phyloP scores from a whole-genome alignment of 2,329 filamentous ascomycete genomes.

The Fusarium transvaalense region DNA sequence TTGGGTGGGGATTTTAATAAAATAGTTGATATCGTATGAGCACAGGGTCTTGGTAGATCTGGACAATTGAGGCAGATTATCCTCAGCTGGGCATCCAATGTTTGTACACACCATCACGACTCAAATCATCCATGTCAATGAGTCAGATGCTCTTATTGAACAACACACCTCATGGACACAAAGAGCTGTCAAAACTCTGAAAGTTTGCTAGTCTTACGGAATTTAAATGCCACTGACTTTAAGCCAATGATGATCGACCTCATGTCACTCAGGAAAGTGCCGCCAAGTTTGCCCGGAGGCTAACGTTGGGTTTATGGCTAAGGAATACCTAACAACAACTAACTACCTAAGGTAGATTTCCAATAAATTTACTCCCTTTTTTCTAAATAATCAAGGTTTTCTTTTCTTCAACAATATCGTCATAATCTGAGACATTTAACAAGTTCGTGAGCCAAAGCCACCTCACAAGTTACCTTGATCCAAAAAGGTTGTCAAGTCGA shows the following conservation, averaged over 20 bases:
- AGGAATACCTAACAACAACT: too few relatives aligned
- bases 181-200: neutral
- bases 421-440: conserved; percentile 4
- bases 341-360: neutral
- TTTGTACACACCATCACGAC: neutral
- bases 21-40: neutral
- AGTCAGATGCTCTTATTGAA: neutral
- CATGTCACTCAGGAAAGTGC: neutral
- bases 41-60: neutral
- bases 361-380: neutral
- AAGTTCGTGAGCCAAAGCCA: neutral
- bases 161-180: neutral
- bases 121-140: neutral
- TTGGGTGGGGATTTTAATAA: neutral
- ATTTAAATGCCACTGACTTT: neutral
- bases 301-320: too few relatives aligned
- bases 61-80: neutral
- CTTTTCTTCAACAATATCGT: neutral
- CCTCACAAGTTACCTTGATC: neutral
- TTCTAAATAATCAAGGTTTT: conserved; percentile 5
- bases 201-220: neutral
- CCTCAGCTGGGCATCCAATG: neutral
- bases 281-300: neutral
- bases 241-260: neutral
- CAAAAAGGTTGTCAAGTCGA: neutral